phyloP scores from a whole-genome alignment of 2,329 filamentous ascomycete genomes.

The Aspergillus candidus region DNA sequence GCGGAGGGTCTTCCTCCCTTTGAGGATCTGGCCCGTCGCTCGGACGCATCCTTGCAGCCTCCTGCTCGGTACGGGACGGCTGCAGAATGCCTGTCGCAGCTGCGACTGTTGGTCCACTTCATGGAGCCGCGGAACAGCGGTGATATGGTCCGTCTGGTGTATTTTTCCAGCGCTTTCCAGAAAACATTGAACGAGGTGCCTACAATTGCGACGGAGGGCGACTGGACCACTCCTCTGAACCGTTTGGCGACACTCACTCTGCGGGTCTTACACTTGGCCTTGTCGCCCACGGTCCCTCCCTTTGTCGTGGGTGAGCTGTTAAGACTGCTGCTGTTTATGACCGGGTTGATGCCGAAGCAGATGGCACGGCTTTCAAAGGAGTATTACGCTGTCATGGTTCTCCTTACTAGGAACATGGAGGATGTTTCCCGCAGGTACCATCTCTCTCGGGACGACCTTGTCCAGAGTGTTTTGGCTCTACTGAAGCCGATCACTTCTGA shows the following conservation, averaged over 20 bases:
- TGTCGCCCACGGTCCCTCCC: slow-evolving; percentile 12
- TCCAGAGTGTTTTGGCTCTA: slow-evolving; percentile 35
- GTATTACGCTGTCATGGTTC: slow-evolving; percentile 38
- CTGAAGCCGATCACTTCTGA: slow-evolving; percentile 39
- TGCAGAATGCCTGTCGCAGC: slow-evolving; percentile 42
- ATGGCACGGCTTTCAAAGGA: slow-evolving; percentile 32
- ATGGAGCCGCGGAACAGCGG: slow-evolving; percentile 47
- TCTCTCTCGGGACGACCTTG: slow-evolving; percentile 24
- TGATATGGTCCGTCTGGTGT: slow-evolving; percentile 38
- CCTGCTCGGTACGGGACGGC: slow-evolving; percentile 30
- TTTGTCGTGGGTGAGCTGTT: slow-evolving; percentile 30
- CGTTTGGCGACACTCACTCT: slow-evolving; percentile 35
- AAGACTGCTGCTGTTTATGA: slow-evolving; percentile 30
- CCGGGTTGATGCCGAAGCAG: slow-evolving; percentile 35
- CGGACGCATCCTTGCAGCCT: slow-evolving; percentile 46
- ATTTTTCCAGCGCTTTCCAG: slow-evolving; percentile 39
- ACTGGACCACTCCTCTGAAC: slow-evolving; percentile 37
- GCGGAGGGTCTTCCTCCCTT: slow-evolving; percentile 21
- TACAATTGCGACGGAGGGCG: slow-evolving; percentile 33
- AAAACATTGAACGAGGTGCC: slow-evolving; percentile 32
- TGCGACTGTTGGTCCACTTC: slow-evolving; percentile 64
- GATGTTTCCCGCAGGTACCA: slow-evolving; percentile 11
- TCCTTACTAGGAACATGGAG: slow-evolving; percentile 26
- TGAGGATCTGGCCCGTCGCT: slow-evolving; percentile 32
- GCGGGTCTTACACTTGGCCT: slow-evolving; percentile 26